These are phyloP conservation scores for Mortierella sp. DNA, from an alignment of 371 early-diverging fungal genomes.

Conservation along the genomic window DNA sequence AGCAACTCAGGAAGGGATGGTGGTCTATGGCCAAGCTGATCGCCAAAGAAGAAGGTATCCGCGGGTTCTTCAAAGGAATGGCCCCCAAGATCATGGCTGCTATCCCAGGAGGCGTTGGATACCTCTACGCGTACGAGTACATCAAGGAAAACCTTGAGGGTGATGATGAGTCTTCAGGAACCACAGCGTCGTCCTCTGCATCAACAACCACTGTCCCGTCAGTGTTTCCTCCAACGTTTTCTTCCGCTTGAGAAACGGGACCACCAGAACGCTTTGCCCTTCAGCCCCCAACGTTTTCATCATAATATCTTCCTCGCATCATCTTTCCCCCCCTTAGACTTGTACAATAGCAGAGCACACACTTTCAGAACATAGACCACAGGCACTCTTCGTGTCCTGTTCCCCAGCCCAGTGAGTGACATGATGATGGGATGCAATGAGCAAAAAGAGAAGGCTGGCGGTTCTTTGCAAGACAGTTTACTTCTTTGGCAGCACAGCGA, in stretches of 20 bases:
- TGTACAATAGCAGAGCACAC: slow-evolving; percentile 19
- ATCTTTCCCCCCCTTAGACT: not conserved
- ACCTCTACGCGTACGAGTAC: slow-evolving; percentile 48
- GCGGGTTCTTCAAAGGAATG: slow-evolving; percentile 53
- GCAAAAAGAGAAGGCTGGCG: too few species aligned
- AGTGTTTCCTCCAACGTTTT: slow-evolving; percentile 29
- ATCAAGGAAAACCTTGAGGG: slow-evolving; percentile 45
- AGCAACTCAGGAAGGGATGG: slow-evolving; percentile 48
- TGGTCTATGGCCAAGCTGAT: slow-evolving; percentile 48
- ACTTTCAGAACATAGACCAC: too few species aligned
- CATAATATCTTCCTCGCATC: too few species aligned
- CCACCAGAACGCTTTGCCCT: not conserved
- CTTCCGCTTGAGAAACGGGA: slow-evolving; percentile 20
- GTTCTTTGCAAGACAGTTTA: too few species aligned
- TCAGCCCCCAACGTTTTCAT: too few species aligned
- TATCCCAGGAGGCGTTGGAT: slow-evolving; percentile 45
- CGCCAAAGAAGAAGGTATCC: slow-evolving; percentile 43
- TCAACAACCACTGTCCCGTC: slow-evolving; percentile 1
- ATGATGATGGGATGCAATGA: too few species aligned
- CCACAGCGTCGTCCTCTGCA: not conserved
- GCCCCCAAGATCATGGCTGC: slow-evolving; percentile 44
- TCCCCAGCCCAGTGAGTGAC: too few species aligned
- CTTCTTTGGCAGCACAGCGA: too few species aligned
- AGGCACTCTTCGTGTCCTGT: too few species aligned
- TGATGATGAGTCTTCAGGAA: slow-evolving; percentile 2